phyloP scores from a whole-genome alignment of 495 filamentous ascomycete genomes.

The Lasiosphaeria miniovina region DNA sequence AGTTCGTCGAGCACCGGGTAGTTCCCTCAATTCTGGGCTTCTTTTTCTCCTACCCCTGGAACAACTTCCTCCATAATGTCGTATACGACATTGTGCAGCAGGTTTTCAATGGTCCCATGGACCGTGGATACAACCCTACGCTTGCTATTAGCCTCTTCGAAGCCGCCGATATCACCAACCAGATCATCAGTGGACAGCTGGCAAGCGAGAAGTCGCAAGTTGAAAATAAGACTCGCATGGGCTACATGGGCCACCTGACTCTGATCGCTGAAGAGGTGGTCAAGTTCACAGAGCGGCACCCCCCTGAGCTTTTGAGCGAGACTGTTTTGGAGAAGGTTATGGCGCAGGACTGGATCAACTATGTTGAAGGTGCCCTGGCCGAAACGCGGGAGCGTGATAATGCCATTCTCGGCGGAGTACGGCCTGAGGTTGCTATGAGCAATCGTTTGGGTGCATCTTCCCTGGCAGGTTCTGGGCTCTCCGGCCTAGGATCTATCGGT shows the following conservation, averaged over 20 bases:
- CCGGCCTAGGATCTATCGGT: slow-evolving; percentile 41
- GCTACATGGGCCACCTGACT: slow-evolving; percentile 98
- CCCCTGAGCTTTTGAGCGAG: slow-evolving; percentile 80
- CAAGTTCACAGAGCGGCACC: slow-evolving; percentile 94
- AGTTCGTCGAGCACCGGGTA: slow-evolving; percentile 90
- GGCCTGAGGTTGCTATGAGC: slow-evolving; percentile 76
- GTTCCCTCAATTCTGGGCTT: slow-evolving; percentile 97
- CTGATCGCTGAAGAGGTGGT: slow-evolving; percentile 98
- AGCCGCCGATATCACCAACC: slow-evolving; percentile 80
- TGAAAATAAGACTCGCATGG: slow-evolving; percentile 82
- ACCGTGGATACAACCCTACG: slow-evolving; percentile 86
- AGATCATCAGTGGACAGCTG: slow-evolving; percentile 86
- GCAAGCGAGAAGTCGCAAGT: slow-evolving; percentile 80
- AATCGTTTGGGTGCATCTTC: slow-evolving; percentile 35
- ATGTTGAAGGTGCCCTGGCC: slow-evolving; percentile 89
- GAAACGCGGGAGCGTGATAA: slow-evolving; percentile 96
- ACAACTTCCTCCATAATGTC: slow-evolving; percentile 99
- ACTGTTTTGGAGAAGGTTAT: slow-evolving; percentile 84
- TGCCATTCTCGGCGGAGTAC: slow-evolving; percentile 93
- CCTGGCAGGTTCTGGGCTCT: slow-evolving; percentile 42
- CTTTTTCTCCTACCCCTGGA: slow-evolving; percentile 99
- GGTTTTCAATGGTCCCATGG: slow-evolving; percentile 98
- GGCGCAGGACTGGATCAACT: slow-evolving; percentile 85
- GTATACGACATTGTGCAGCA: slow-evolving; percentile 99
- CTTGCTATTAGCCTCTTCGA: slow-evolving; percentile 94